Conservation (phyloP, 257 asterid genomes). For the Jaltomata sinuosa region DNA sequence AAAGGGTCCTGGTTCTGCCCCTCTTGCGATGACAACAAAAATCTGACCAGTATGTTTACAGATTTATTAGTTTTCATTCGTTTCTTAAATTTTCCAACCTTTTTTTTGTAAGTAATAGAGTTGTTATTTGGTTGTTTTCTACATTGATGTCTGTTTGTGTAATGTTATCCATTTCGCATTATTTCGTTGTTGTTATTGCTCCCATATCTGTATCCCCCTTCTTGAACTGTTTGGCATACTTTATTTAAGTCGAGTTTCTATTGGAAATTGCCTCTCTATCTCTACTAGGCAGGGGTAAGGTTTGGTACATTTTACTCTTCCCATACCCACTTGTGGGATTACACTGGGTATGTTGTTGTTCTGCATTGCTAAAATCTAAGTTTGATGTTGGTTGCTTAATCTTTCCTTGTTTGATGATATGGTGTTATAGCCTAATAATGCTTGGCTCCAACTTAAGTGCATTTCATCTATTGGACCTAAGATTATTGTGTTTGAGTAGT, state of each 20-base stretch:
- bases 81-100: not conserved
- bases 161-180: too few species aligned
- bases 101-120: not conserved
- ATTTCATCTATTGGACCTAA: not conserved
- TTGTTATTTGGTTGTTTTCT: not conserved
- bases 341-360: too few species aligned
- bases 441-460: not conserved
- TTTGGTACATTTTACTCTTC: too few species aligned
- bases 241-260: too few species aligned
- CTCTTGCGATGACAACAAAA: constrained; percentile 30
- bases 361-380: not conserved
- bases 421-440: not conserved
- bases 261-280: too few species aligned
- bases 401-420: not conserved
- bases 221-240: too few species aligned
- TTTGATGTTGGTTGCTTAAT: not conserved
- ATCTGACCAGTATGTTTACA: constrained; percentile 25
- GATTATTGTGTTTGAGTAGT: not conserved
- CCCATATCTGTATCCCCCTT: too few species aligned
- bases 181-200: too few species aligned
- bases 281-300: too few species aligned
- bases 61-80: too few species aligned
- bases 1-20: constrained; percentile 74
- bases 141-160: too few species aligned
- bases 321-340: too few species aligned